phyloP scores from a whole-genome alignment of 2,329 filamentous ascomycete species.

The Hypoxylon sp. region DNA sequence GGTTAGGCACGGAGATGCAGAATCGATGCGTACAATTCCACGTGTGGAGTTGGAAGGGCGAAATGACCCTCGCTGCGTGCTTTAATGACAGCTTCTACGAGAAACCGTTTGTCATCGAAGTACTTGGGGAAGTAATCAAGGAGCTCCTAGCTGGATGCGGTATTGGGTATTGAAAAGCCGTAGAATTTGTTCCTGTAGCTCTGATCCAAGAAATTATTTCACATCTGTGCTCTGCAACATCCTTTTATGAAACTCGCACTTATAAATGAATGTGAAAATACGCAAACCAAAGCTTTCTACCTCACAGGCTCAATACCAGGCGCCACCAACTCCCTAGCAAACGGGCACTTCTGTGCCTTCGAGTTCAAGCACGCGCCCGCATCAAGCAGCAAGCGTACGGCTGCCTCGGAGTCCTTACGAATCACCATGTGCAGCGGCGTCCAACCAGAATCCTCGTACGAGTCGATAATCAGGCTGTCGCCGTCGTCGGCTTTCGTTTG shows the following conservation, averaged over 20 bases:
- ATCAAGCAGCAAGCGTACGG: conserved; percentile 33
- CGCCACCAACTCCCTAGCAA: conserved; percentile 4
- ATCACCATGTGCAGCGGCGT: conserved; percentile 42
- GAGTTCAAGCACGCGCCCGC: conserved; percentile 20
- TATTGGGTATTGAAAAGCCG: too few species aligned
- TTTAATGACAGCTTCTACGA: conserved; percentile 30
- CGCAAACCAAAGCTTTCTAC: background rate
- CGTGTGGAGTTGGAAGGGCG: conserved; percentile 37
- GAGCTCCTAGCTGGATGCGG: conserved; percentile 22
- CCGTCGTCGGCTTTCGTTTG: conserved; percentile 5
- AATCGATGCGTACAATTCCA: conserved; percentile 38
- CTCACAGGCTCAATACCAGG: background rate
- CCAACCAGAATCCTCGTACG: conserved; percentile 37
- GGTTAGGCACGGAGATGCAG: conserved; percentile 39
- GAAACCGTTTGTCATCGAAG: conserved; percentile 9
- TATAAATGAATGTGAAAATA: background rate
- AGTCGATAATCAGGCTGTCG: conserved; percentile 31
- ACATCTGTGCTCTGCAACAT: too few species aligned
- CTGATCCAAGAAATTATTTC: too few species aligned
- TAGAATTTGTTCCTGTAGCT: too few species aligned
- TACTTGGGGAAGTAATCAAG: conserved; percentile 9
- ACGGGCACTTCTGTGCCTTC: conserved; percentile 32
- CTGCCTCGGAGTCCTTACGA: conserved; percentile 33
- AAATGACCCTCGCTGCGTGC: conserved; percentile 23
- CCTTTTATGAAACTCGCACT: too few species aligned